phyloP scores from a whole-genome alignment of 495 filamentous ascomycete genomes.

The Tirmania nivea region DNA sequence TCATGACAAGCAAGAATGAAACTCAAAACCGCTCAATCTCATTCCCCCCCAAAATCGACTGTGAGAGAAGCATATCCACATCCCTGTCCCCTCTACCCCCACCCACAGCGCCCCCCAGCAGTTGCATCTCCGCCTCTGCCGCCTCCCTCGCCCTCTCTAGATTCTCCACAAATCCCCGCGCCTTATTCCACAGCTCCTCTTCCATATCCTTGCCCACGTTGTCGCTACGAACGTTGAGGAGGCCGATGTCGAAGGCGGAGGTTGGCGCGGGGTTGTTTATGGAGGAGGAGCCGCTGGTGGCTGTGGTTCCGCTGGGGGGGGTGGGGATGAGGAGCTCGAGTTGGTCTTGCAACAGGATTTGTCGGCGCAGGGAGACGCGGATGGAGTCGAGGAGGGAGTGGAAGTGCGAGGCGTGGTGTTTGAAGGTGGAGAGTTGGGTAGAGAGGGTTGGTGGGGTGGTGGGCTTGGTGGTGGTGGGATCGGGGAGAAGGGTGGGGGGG shows the following conservation, averaged over 20 bases:
- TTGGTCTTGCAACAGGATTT: constrained; percentile 42
- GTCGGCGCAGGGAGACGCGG: constrained; percentile 35
- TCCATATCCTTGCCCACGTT: constrained; percentile 43
- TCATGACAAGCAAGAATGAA: no score
- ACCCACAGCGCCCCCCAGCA: not conserved
- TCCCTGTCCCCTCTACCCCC: not conserved
- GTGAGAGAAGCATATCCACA: not conserved
- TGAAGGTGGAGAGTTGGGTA: constrained; percentile 32
- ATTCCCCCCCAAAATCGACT: no score
- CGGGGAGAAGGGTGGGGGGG: no score
- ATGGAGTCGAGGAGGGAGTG: constrained; percentile 37
- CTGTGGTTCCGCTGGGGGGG: not conserved
- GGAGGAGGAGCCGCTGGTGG: not conserved
- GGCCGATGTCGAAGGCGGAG: constrained; percentile 41
- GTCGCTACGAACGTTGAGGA: constrained; percentile 47
- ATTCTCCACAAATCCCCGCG: constrained; percentile 15
- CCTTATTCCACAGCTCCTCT: constrained; percentile 39
- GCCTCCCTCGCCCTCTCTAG: not conserved
- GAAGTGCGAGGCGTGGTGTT: constrained; percentile 31
- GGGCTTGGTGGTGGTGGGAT: not conserved
- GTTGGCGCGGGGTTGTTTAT: constrained; percentile 17
- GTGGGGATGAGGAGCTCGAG: constrained; percentile 27
- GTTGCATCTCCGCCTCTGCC: constrained; percentile 1
- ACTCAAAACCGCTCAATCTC: no score
- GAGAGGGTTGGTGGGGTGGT: constrained; percentile 11